Evolutionary conservation across 2,329 filamentous ascomycete species (phyloP), one percentile per base, ranked within the genome.

Genomic region (Colletotrichum sp.): DNA sequence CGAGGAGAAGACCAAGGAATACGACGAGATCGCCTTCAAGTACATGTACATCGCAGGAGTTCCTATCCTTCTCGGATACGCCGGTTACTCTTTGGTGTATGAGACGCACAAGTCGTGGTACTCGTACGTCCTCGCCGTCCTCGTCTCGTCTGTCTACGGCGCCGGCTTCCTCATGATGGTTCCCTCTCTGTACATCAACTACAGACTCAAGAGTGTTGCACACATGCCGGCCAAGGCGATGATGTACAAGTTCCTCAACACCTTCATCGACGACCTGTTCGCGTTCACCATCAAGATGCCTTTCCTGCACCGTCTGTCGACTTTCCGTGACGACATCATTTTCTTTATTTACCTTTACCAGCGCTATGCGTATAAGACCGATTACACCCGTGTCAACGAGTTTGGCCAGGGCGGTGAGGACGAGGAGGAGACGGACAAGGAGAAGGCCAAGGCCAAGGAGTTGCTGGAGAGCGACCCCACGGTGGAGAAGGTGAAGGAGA

Each of bases 141-240:
- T 99, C 12, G 97, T 99, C 26, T 97, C 96, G 13, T 96, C 94
- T 59, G 97, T 99, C 68, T 99, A 99, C 84, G 96, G 97, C 0
- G 99, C 99, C 83, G 97, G 97, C 6, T 99, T 99, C 90, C 88
- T 99, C 77, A 98, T 99, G 96, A 99, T 99, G 97, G 94, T 99
- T 10, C 97, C 97, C 16, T 94, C 93, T 75, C 89, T 99, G 39
- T 99, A 99, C 88, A 99, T 99, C 92, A 99, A 99, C 90, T 99
- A 99, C 89, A 93, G 96, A 15, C 92, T 99, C 80, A 98, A 96
- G 90, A 94, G 93, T 79, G 95, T 99, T 39, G 97, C 97, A 13
- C 97, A 99, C 86, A 98, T 99, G 96, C 96, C 97, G 2, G 95
- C 91, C 79, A 96, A 95, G 87, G 96, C 97, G 64, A 97, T 99